Percentiles rank a stretch among this genome's conserved stretches.
Evolutionary conservation across 129 eudicot species (phyloP).

Genomic region (Sambucus nigra): DNA sequence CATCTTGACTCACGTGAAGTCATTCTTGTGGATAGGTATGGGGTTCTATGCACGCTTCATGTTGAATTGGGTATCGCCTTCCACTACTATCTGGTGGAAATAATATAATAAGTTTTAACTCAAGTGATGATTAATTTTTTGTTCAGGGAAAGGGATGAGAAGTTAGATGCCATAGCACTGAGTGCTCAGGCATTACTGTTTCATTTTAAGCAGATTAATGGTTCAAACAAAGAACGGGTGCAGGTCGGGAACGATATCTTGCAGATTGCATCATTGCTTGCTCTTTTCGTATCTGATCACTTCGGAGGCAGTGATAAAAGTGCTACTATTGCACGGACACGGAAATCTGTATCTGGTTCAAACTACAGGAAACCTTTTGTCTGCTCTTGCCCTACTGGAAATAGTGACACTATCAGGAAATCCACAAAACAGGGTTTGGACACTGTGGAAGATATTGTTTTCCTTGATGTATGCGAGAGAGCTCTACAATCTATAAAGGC

Average conservation of each 20-base stretch:
- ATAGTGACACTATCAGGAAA: conserved; percentile 23
- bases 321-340: conserved; percentile 41
- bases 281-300: conserved; percentile 87
- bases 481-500: conserved; percentile 60
- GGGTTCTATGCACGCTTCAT: conserved; percentile 4
- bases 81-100: not conserved
- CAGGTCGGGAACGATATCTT: conserved; percentile 29
- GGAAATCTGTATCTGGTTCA: conserved; percentile 71
- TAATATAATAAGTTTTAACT: too few species aligned
- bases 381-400: conserved; percentile 83
- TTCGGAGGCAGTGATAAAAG: conserved; percentile 95
- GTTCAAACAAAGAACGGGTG: conserved; percentile 19
- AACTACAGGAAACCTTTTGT: conserved; percentile 77
- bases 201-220: conserved; percentile 38
- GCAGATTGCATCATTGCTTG: conserved; percentile 80
- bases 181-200: conserved; percentile 55
- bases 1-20: conserved; percentile 88
- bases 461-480: conserved; percentile 63
- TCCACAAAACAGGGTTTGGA: conserved; percentile 23
- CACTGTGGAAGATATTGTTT: conserved; percentile 40
- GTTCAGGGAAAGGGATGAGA: conserved; percentile 70
- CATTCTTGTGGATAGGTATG: conserved; percentile 81
- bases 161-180: conserved; percentile 55
- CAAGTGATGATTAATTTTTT: conserved; percentile 11
- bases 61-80: not conserved